These are phyloP conservation scores for Aspergillus cejpii DNA, from an alignment of 2,329 filamentous ascomycete species.

Conservation along the genomic window DNA sequence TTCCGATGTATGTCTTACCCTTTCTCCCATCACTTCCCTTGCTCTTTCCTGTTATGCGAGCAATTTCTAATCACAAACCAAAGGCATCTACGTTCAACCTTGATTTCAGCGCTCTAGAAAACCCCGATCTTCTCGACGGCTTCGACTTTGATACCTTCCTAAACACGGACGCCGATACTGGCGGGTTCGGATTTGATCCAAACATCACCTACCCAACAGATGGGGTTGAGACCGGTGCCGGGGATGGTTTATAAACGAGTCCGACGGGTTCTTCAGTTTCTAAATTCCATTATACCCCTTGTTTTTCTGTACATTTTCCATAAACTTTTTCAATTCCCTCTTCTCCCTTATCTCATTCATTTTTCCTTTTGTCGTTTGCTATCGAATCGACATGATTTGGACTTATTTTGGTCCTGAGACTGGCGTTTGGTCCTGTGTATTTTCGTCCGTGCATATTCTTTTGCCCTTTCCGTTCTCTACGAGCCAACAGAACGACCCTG, in stretches of 20 bases:
- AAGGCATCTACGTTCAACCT: slow-evolving; percentile 35
- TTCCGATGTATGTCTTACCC: slow-evolving; percentile 33
- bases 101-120: slow-evolving; percentile 43
- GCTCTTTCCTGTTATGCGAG: neutral
- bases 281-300: slow-evolving; percentile 35
- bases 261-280: slow-evolving; percentile 30
- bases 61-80: slow-evolving; percentile 13
- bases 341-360: slow-evolving; percentile 14
- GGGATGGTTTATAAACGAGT: slow-evolving; percentile 34
- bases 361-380: too few relatives aligned
- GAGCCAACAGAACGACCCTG: neutral
- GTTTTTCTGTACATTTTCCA: slow-evolving; percentile 37
- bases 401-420: slow-evolving; percentile 28
- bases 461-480: slow-evolving; percentile 5
- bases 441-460: slow-evolving; percentile 27
- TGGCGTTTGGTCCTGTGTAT: slow-evolving; percentile 36
- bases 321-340: slow-evolving; percentile 13
- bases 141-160: slow-evolving; percentile 64
- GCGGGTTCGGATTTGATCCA: slow-evolving; percentile 40
- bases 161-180: slow-evolving; percentile 47
- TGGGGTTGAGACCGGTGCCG: slow-evolving; percentile 40
- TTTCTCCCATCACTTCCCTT: neutral
- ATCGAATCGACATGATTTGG: slow-evolving; percentile 23
- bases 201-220: slow-evolving; percentile 36
- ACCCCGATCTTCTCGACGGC: slow-evolving; percentile 44